phyloP scores from a whole-genome alignment of 306 rosid genomes.

The Prosopis cineraria region DNA sequence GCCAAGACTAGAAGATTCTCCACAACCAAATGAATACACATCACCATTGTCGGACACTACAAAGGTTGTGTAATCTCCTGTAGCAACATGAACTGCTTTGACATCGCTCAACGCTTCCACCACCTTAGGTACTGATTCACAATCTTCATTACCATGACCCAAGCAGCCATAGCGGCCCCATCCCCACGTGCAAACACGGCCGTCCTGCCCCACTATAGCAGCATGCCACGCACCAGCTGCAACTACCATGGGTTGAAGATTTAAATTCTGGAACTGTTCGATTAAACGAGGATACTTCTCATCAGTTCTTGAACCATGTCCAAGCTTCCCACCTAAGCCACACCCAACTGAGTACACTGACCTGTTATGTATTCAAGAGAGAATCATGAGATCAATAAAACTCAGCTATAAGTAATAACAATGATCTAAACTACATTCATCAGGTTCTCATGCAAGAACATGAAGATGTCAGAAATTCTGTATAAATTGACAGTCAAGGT shows the following conservation, averaged over 20 bases:
- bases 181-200: conserved; percentile 98
- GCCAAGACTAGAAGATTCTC: conserved; percentile 95
- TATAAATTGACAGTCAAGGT: conserved; percentile 3
- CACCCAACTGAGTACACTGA: conserved; percentile 95
- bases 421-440: conserved; percentile 5
- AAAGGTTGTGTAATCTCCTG: conserved; percentile 97
- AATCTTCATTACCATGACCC: conserved; percentile 94
- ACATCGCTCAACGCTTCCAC: conserved; percentile 75
- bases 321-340: conserved; percentile 98
- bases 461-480: background rate
- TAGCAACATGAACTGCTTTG: conserved; percentile 84
- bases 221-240: conserved; percentile 99
- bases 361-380: conserved; percentile 52
- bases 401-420: conserved; percentile 3
- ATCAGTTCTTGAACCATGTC: conserved; percentile 82
- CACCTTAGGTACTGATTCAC: conserved; percentile 86
- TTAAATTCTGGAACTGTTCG: conserved; percentile 72
- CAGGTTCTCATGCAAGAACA: conserved; percentile 5
- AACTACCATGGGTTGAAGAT: conserved; percentile 82
- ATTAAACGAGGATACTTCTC: conserved; percentile 84
- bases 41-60: conserved; percentile 82
- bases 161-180: conserved; percentile 99
- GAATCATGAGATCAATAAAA: conserved; percentile 16
- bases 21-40: conserved; percentile 94
- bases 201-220: conserved; percentile 91